A percentile compares a stretch with the other conserved stretches of the same genome.
phyloP scores from a whole-genome alignment of 805 yeast genomes.

The Myxozyma udenii region DNA sequence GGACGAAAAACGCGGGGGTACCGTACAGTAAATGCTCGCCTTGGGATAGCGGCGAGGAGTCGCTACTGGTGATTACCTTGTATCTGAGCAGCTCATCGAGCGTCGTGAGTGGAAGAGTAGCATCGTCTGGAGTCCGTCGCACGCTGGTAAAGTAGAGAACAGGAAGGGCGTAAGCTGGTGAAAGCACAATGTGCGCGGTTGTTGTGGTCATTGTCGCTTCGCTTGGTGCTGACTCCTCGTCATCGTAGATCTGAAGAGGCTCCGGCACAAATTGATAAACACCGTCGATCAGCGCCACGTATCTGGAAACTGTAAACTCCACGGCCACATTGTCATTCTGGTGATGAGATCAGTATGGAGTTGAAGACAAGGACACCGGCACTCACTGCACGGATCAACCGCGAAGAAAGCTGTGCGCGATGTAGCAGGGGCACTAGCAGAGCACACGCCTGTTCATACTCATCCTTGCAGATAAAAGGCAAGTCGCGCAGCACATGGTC shows the following conservation, averaged over 20 bases:
- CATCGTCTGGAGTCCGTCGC: background rate
- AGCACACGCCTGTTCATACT: conserved; percentile 17
- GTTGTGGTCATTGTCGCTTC: background rate
- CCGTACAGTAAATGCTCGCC: conserved; percentile 22
- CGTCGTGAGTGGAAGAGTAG: conserved; percentile 4
- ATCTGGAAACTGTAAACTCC: conserved; percentile 3
- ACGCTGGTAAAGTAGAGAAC: conserved; percentile 15
- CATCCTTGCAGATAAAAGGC: conserved; percentile 8
- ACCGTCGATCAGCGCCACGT: no score
- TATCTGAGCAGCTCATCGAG: conserved; percentile 13
- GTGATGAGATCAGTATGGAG: background rate
- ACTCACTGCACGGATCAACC: no score
- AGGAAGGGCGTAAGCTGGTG: conserved; percentile 19
- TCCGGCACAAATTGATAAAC: no score
- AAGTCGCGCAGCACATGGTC: conserved; percentile 2
- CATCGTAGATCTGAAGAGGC: no score
- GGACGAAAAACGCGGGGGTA: conserved; percentile 21
- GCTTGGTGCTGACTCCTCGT: background rate
- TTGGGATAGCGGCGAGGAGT: conserved; percentile 14
- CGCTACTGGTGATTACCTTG: background rate
- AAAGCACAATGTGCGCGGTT: conserved; percentile 10
- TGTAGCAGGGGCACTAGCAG: conserved; percentile 14
- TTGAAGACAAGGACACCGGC: background rate
- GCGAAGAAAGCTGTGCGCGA: background rate
- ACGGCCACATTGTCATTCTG: background rate